Evolutionary conservation across 75 land plant species (phyloP), one percentile per base, ranked within the genome.

Genomic region (Ceratopteris richardii): DNA sequence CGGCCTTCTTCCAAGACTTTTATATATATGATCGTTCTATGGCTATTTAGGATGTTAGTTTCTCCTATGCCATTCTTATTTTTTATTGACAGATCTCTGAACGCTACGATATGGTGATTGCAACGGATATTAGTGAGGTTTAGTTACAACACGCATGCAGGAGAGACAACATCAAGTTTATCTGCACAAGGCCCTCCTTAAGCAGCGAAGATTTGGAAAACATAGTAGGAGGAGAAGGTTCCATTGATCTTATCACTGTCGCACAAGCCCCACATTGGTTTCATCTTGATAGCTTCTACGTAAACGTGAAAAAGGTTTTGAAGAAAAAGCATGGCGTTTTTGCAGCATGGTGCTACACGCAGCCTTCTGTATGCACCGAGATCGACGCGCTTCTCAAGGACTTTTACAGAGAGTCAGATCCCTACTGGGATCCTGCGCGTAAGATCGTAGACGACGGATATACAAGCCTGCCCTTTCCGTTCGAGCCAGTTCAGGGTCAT

Each of bases 231-330:
- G 39, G 33, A 4, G 74, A 69, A 6, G 64, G 66, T 0, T 60
- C 66, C 2, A 56, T 73, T 13, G 75, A 73, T 26, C 65, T 69
- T 0, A 63, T 73, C 31, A 71, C 75, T 2, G 64, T 61, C 21
- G 74, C 75, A 0, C 56, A 51, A 55, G 74, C 75, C 6, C 31
- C 61, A 42, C 75, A 73, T 59, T 73, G 74, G 74, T 73, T 73
- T 51, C 59, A 73, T 56, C 46, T 60, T 12, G 58, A 69, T 21
- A 39, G 46, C 41, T 73, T 73, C 50, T 73, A 69, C 43, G 44
- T 31, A 7, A 54, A 69, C 20, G 75, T 72, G 13, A 54, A 55
- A 7, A 51, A 27, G 10, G 20, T 72, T 25, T 18, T 72, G 27
- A 56, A 65, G 3, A 60, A 55, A 7, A 64, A 57, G 0, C 74